Evolutionary conservation across 2,329 filamentous ascomycete genomes (phyloP).

Genomic region (Domatiomyces catenatus): DNA sequence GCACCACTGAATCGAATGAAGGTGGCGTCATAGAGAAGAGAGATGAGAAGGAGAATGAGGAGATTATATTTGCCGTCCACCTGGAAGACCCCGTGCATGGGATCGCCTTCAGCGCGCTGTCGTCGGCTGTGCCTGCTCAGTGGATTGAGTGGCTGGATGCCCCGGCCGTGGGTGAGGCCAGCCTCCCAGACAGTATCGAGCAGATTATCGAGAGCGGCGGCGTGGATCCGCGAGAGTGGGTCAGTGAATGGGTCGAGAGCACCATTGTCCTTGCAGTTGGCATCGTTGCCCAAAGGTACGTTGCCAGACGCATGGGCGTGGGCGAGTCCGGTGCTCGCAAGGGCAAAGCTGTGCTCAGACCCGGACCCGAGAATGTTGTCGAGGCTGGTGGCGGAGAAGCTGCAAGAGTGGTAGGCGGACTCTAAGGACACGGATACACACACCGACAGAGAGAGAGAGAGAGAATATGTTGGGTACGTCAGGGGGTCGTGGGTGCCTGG

Average conservation of each 20-base stretch:
- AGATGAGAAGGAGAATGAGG: conserved; percentile 34
- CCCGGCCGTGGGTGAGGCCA: conserved; percentile 31
- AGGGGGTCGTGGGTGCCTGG: background rate
- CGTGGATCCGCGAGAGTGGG: conserved; percentile 91
- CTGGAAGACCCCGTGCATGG: conserved; percentile 76
- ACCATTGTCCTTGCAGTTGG: conserved; percentile 61
- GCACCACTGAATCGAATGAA: conserved; percentile 27
- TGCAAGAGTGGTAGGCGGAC: conserved; percentile 34
- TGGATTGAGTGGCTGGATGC: conserved; percentile 91
- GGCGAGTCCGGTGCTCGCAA: conserved; percentile 57
- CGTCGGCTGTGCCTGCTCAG: conserved; percentile 64
- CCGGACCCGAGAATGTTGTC: conserved; percentile 38
- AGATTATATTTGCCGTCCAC: conserved; percentile 63
- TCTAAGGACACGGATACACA: no score
- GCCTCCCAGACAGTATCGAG: conserved; percentile 67
- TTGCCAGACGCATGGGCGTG: conserved; percentile 88
- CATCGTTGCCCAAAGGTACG: conserved; percentile 83
- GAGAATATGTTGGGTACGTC: no score
- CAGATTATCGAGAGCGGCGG: conserved; percentile 61
- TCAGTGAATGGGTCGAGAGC: conserved; percentile 94
- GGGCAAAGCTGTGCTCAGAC: conserved; percentile 32
- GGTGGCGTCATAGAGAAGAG: conserved; percentile 15
- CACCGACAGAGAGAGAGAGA: no score
- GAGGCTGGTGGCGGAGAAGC: conserved; percentile 46
- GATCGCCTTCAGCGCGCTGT: conserved; percentile 70